A percentile compares a stretch with the other conserved stretches of the same genome.
Conservation (phyloP, 345 rosid genomes). For the Odontarrhena argentea region DNA sequence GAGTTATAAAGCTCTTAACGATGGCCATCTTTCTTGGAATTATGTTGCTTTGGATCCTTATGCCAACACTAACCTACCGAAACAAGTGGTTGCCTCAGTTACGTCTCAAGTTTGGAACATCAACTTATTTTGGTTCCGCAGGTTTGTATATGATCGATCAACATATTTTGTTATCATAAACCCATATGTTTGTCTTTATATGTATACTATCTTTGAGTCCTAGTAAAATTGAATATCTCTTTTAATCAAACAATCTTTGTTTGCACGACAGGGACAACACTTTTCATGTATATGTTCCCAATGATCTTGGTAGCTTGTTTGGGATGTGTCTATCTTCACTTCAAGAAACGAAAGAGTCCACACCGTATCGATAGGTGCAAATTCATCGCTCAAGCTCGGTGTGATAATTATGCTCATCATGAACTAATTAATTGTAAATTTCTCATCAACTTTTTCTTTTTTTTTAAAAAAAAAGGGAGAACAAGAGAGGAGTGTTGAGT, state of each 20-base stretch:
- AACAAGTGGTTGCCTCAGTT: slow-evolving; percentile 47
- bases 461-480: slow-evolving; percentile 16
- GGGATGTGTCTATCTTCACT: slow-evolving; percentile 64
- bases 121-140: slow-evolving; percentile 62
- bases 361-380: slow-evolving; percentile 22
- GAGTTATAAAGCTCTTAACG: slow-evolving; percentile 47
- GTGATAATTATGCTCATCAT: background rate
- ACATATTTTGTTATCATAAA: background rate
- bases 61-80: slow-evolving; percentile 58
- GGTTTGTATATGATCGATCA: slow-evolving; percentile 42
- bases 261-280: slow-evolving; percentile 48
- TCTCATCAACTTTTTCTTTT: background rate
- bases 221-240: too few relatives aligned
- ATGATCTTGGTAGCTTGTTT: slow-evolving; percentile 57
- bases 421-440: background rate
- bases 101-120: slow-evolving; percentile 39
- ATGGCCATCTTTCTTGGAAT: slow-evolving; percentile 49
- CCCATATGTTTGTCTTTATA: background rate
- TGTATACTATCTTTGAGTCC: background rate
- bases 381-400: background rate
- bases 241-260: background rate
- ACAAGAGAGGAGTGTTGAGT: slow-evolving; percentile 26
- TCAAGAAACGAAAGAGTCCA: slow-evolving; percentile 31
- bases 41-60: slow-evolving; percentile 68
- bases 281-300: slow-evolving; percentile 61